These are phyloP conservation scores for Daedaleopsis sinensis DNA, from an alignment of 768 basidiomycete genomes.

Conservation along the genomic window DNA sequence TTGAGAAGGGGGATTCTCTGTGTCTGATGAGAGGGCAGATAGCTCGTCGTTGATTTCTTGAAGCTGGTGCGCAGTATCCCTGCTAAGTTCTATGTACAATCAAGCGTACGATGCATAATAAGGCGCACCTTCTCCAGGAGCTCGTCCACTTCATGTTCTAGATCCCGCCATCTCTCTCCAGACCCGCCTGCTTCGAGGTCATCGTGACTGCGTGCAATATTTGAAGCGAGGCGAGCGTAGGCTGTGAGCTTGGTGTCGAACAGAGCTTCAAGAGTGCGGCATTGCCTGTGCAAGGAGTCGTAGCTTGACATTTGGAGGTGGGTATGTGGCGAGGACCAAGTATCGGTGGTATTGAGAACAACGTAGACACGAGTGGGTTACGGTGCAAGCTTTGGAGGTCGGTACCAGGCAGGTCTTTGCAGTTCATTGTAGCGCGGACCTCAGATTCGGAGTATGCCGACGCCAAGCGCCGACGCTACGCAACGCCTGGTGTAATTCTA, in stretches of 20 bases:
- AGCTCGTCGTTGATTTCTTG: slow-evolving; percentile 87
- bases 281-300: slow-evolving; percentile 89
- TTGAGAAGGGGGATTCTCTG: slow-evolving; percentile 72
- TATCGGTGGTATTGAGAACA: neutral
- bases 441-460: neutral
- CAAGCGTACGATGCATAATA: neutral
- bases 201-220: slow-evolving; percentile 53
- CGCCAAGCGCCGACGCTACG: neutral
- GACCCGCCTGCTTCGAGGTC: slow-evolving; percentile 76
- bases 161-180: slow-evolving; percentile 73
- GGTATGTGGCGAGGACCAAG: too few species aligned
- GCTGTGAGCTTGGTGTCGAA: slow-evolving; percentile 90
- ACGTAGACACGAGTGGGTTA: neutral
- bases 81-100: slow-evolving; percentile 19
- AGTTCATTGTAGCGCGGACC: too few species aligned
- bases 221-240: slow-evolving; percentile 84
- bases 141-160: slow-evolving; percentile 88
- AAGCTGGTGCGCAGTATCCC: slow-evolving; percentile 51
- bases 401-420: too few species aligned
- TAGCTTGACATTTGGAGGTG: slow-evolving; percentile 64
- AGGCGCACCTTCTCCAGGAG: slow-evolving; percentile 76
- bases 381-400: neutral
- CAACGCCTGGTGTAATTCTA: too few species aligned
- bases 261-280: slow-evolving; percentile 89
- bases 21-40: slow-evolving; percentile 61